A percentile compares a stretch with the other conserved stretches of the same genome.
Conservation (phyloP, 2,329 filamentous ascomycete genomes). For the Orbilia ellipsospora region DNA sequence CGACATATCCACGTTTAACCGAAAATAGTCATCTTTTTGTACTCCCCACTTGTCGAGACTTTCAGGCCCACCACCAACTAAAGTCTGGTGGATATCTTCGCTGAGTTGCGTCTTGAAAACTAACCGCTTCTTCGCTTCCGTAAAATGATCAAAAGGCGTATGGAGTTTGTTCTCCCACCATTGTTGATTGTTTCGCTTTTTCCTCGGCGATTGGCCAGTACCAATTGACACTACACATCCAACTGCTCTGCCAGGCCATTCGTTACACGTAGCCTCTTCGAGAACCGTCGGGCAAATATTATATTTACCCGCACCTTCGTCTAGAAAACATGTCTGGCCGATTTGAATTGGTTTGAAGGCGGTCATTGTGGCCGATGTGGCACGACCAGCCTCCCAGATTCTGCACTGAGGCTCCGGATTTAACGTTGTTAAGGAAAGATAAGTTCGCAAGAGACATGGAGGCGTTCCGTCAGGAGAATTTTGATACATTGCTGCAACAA, state of each 20-base stretch:
- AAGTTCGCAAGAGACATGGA: conserved; percentile 84
- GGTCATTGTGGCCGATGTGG: conserved; percentile 88
- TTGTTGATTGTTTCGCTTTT: conserved; percentile 73
- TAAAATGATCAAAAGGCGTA: conserved; percentile 79
- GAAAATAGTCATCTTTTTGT: conserved; percentile 89
- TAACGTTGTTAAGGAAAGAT: conserved; percentile 73
- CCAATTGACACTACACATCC: conserved; percentile 92
- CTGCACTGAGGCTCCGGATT: conserved; percentile 83
- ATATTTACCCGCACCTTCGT: conserved; percentile 90
- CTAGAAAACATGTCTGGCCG: conserved; percentile 91
- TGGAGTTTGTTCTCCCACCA: conserved; percentile 88
- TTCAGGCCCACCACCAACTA: conserved; percentile 32
- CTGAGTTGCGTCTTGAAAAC: conserved; percentile 95
- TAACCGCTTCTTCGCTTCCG: conserved; percentile 83
- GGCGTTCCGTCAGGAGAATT: conserved; percentile 76
- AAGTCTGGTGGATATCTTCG: conserved; percentile 81
- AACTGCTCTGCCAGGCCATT: conserved; percentile 83
- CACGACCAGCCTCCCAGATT: conserved; percentile 95
- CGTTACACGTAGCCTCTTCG: conserved; percentile 90
- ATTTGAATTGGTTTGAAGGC: conserved; percentile 97
- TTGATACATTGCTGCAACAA: conserved; percentile 87
- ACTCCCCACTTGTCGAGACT: conserved; percentile 73
- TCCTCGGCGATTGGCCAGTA: conserved; percentile 79
- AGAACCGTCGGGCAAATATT: conserved; percentile 87
- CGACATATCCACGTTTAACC: conserved; percentile 95